Conservation (phyloP, 106 monocot genomes). For the Allium fistulosum region DNA sequence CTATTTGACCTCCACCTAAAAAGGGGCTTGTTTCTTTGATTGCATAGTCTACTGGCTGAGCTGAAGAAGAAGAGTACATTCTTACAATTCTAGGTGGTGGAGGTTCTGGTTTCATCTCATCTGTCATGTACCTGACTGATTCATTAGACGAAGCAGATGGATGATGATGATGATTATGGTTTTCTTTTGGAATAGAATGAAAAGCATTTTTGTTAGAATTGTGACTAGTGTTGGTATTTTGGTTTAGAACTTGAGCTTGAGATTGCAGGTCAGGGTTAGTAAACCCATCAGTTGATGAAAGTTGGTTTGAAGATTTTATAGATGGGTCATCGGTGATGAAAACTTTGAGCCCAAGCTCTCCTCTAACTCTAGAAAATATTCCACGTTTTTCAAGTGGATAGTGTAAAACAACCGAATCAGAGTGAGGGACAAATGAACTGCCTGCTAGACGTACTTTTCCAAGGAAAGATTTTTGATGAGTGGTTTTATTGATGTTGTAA, state of each 20-base stretch:
- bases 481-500: conserved; percentile 37
- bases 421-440: conserved; percentile 56
- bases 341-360: conserved; percentile 70
- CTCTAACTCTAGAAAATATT: conserved; percentile 65
- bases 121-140: conserved; percentile 15
- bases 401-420: conserved; percentile 56
- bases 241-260: conserved; percentile 15
- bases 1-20: conserved; percentile 28
- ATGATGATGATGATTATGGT: conserved; percentile 24
- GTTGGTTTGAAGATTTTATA: conserved; percentile 52
- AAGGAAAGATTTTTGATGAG: conserved; percentile 41
- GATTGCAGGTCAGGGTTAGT: conserved; percentile 16
- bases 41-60: conserved; percentile 36
- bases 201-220: conserved; percentile 27
- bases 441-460: conserved; percentile 64
- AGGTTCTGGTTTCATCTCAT: conserved; percentile 39
- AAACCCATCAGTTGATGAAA: conserved; percentile 36
- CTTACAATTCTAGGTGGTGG: conserved; percentile 28
- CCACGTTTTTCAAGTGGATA: conserved; percentile 71
- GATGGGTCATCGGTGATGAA: conserved; percentile 78
- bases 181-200: conserved; percentile 29
- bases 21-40: conserved; percentile 41
- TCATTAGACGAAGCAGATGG: conserved; percentile 19
- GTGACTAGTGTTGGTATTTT: conserved; percentile 2
- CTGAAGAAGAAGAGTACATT: conserved; percentile 30